Base-by-base conservation (phyloP, 2,329 filamentous ascomycete genomes). In the Cadophora malorum region DNA sequence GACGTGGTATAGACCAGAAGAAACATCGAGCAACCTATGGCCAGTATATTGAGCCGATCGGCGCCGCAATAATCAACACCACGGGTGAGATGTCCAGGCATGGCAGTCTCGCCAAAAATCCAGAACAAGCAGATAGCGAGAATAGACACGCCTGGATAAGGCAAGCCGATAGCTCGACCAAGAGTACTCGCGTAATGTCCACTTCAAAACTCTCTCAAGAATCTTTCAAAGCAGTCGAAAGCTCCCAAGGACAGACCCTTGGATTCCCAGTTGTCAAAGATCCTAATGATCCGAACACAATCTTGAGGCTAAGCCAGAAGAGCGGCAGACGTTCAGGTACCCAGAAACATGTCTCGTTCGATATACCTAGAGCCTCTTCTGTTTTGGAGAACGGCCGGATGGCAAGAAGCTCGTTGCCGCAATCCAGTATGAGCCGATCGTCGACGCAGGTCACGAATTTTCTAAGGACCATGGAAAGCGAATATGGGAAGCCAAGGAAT, bases 251-350 rank as follows among this genome's bases (percentile, higher is more conserved):
- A 71, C 75, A 83, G 70, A 83, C 82, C 25, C 81, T 93, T 31
- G 84, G 84, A 33, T 96, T 93, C 74, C 86, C 90, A 1, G 86
- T 94, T 14, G 91, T 95, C 25, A 96, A 97, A 79, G 88, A 95
- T 72, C 86, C 90, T 0, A 85, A 88, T 72, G 88, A 92, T 73
- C 85, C 87, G 5, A 83, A 83, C 67, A 91, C 90, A 0, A 81
- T 84, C 33, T 73, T 88, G 56, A 87, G 89, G 55, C 81, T 93
- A 35, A 93, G 90, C 74, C 92, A 95, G 77, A 83, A 84, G 58
- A 87, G 84, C 65, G 80, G 78, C 63, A 84, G 81, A 33, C 31
- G 75, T 0, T 59, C 65, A 9, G 78, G 78, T 62, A 82, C 79
- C 66, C 79, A 77, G 68, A 83, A 80, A 67, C 76, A 80, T 25